A percentile compares a stretch with the other conserved stretches of the same genome.
Evolutionary conservation across 108 stramenopile genomes (phyloP).

Genomic region (Nitzschia putrida): DNA sequence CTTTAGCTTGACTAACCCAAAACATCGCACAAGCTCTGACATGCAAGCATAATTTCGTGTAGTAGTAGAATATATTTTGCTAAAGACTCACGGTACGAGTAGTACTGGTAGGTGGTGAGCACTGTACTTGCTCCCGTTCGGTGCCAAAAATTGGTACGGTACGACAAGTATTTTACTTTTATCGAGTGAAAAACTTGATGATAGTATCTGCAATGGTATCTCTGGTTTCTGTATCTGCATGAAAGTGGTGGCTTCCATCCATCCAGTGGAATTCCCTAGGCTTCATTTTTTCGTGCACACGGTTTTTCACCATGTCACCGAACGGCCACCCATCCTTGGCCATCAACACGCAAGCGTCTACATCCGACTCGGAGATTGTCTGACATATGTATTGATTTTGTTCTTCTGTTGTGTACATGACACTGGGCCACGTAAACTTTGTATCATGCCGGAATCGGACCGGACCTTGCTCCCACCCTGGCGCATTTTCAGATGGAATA

Average conservation of each 20-base stretch:
- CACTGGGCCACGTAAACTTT: constrained; percentile 72
- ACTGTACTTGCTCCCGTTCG: too few relatives aligned
- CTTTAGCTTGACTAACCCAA: too few relatives aligned
- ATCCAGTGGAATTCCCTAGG: constrained; percentile 41
- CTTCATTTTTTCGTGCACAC: constrained; percentile 37
- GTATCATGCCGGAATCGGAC: constrained; percentile 75
- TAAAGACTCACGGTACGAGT: too few relatives aligned
- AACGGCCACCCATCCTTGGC: constrained; percentile 81
- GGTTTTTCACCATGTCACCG: constrained; percentile 27
- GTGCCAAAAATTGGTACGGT: too few relatives aligned
- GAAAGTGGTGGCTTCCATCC: constrained; percentile 81
- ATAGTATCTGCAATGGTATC: constrained; percentile 41
- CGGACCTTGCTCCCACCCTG: neutral
- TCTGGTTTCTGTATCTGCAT: constrained; percentile 76
- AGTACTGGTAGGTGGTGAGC: too few relatives aligned
- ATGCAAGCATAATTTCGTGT: too few relatives aligned
- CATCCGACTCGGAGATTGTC: constrained; percentile 34
- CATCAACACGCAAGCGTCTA: constrained; percentile 54
- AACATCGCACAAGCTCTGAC: too few relatives aligned
- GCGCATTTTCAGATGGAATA: neutral
- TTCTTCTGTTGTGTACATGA: constrained; percentile 67
- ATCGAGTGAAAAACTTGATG: constrained; percentile 13
- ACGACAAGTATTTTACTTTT: too few relatives aligned
- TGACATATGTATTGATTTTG: constrained; percentile 61
- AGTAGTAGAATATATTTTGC: too few relatives aligned